A percentile compares a stretch with the other conserved stretches of the same genome.
Conservation (phyloP, 169 alveolate genomes). For the Babesia bigemina region DNA sequence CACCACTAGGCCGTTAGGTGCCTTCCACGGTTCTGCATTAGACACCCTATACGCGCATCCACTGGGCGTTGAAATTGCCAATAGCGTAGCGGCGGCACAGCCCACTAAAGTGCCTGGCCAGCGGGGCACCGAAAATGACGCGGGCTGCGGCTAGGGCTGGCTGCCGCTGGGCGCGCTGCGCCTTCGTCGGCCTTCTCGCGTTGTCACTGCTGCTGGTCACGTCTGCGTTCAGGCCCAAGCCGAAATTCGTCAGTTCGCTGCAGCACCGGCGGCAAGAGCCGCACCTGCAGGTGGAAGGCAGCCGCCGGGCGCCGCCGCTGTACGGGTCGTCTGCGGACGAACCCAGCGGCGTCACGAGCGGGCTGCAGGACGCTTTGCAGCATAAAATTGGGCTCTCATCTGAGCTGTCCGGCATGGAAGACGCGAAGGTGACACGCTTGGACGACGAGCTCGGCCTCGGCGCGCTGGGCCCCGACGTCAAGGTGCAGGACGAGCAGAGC, state of each 20-base stretch:
- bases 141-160: background rate
- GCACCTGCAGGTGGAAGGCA: constrained; percentile 2
- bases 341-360: background rate
- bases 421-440: constrained; percentile 30
- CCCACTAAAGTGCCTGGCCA: constrained; percentile 2
- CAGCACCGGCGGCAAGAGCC: constrained; percentile 10
- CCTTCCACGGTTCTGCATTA: too few relatives aligned
- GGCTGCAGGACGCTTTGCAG: constrained; percentile 56
- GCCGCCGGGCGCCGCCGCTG: background rate
- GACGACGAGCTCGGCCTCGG: constrained; percentile 31
- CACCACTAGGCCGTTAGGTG: too few relatives aligned
- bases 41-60: background rate
- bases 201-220: background rate
- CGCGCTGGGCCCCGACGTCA: constrained; percentile 17
- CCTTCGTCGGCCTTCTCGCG: constrained; percentile 9
- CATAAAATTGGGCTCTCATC: constrained; percentile 54
- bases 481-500: constrained; percentile 71
- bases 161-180: background rate
- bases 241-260: constrained; percentile 30
- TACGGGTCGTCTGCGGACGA: constrained; percentile 11
- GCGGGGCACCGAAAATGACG: background rate
- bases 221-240: constrained; percentile 9
- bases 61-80: background rate
- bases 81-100: constrained; percentile 7
- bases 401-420: constrained; percentile 48